These are phyloP conservation scores for Blastobotrys illinoisensis DNA, from an alignment of 1,139 yeast genomes.

Conservation along the genomic window DNA sequence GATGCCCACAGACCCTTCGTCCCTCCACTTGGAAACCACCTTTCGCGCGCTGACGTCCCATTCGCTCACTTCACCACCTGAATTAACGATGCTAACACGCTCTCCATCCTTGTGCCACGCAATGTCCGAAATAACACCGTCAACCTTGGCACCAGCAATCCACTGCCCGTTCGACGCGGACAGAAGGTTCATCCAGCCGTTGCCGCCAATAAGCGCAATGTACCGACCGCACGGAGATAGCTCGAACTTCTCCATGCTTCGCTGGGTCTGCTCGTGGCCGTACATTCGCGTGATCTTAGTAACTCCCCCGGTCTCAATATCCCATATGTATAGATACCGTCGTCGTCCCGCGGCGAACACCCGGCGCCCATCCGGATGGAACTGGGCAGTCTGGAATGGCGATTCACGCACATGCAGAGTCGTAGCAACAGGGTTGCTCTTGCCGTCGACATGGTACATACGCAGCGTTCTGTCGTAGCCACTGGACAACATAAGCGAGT, in stretches of 20 bases:
- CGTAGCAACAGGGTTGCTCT: conserved; percentile 70
- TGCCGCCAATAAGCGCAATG: conserved; percentile 72
- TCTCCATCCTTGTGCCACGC: conserved; percentile 58
- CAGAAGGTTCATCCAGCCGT: conserved; percentile 86
- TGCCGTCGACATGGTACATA: conserved; percentile 90
- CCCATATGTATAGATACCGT: conserved; percentile 89
- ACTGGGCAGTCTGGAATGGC: conserved; percentile 73
- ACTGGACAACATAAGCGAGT: conserved; percentile 79
- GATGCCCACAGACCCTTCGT: conserved; percentile 79
- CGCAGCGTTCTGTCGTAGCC: conserved; percentile 90
- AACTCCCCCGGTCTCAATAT: conserved; percentile 63
- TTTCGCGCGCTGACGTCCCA: conserved; percentile 51
- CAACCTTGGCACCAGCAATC: conserved; percentile 80
- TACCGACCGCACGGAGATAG: conserved; percentile 64
- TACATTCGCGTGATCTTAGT: conserved; percentile 85
- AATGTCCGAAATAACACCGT: conserved; percentile 75
- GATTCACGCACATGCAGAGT: conserved; percentile 72
- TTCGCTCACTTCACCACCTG: conserved; percentile 90
- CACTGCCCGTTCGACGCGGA: conserved; percentile 78
- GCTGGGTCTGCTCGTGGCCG: conserved; percentile 82
- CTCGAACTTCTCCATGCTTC: conserved; percentile 81
- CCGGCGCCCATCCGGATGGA: conserved; percentile 49
- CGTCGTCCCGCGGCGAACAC: conserved; percentile 90
- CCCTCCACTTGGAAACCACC: conserved; percentile 70
- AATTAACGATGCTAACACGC: conserved; percentile 54